Evolutionary conservation across 2,329 filamentous ascomycete genomes (phyloP).

Genomic region (Talaromyces sp.): DNA sequence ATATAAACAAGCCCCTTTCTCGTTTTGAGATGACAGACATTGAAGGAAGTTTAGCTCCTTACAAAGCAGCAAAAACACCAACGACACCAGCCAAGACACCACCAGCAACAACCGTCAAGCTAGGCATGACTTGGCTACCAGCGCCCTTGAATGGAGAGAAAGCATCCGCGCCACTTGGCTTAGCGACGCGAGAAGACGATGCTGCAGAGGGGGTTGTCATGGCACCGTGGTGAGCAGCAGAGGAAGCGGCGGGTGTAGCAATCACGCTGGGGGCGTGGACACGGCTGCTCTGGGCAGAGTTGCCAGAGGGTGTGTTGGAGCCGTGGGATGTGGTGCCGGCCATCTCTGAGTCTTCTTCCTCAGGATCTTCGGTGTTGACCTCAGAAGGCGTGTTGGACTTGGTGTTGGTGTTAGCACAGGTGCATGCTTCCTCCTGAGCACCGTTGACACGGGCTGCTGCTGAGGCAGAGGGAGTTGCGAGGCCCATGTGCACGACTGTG

Average conservation of each 20-base stretch:
- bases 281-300: conserved; percentile 11
- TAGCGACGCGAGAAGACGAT: background rate
- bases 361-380: background rate
- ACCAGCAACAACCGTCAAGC: conserved; percentile 14
- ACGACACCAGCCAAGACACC: conserved; percentile 17
- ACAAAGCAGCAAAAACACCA: conserved; percentile 18
- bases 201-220: background rate
- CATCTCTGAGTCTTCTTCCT: background rate
- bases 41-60: background rate
- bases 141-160: conserved; percentile 17
- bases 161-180: conserved; percentile 12
- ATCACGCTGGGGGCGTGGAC: conserved; percentile 7
- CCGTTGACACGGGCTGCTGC: conserved; percentile 14
- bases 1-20: background rate
- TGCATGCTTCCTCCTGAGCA: conserved; percentile 14
- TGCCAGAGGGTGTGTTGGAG: conserved; percentile 3
- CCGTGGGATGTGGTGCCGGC: background rate
- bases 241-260: conserved; percentile 10
- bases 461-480: conserved; percentile 12
- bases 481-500: conserved; percentile 8
- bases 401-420: conserved; percentile 11
- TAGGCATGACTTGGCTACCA: conserved; percentile 12
- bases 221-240: conserved; percentile 5
- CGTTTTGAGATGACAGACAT: background rate
- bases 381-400: background rate